A percentile compares a stretch with the other conserved stretches of the same genome.
phyloP scores from a whole-genome alignment of 2,329 filamentous ascomycete species.

The Zopfia rhizophila region DNA sequence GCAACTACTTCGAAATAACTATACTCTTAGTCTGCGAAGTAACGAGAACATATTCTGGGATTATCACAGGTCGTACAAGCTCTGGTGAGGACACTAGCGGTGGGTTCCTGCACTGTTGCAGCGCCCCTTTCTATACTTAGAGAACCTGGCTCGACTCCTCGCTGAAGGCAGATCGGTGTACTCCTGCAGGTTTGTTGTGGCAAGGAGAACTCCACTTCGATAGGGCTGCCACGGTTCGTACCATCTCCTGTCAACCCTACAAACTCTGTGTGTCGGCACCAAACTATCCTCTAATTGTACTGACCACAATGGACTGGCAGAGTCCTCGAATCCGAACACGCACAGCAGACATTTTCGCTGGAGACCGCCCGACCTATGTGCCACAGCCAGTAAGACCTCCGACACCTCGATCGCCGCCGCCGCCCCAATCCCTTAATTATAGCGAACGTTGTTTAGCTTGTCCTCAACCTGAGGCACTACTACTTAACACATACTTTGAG shows the following conservation, averaged over 20 bases:
- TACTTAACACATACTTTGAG: slow-evolving; percentile 32
- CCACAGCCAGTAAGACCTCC: slow-evolving; percentile 31
- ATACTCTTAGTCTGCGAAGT: slow-evolving; percentile 19
- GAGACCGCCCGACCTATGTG: slow-evolving; percentile 38
- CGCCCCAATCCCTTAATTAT: slow-evolving; percentile 27
- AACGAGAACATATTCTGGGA: slow-evolving; percentile 4
- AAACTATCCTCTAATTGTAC: slow-evolving; percentile 27
- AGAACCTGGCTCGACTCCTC: slow-evolving; percentile 35
- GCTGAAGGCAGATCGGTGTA: slow-evolving; percentile 40
- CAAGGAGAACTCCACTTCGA: slow-evolving; percentile 35
- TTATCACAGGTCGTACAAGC: slow-evolving; percentile 33
- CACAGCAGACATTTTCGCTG: slow-evolving; percentile 21
- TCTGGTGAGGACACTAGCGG: slow-evolving; percentile 20
- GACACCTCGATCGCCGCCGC: slow-evolving; percentile 19
- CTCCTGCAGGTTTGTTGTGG: slow-evolving; percentile 42
- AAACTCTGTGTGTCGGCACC: slow-evolving; percentile 26
- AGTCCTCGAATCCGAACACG: slow-evolving; percentile 31
- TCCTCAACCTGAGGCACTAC: slow-evolving; percentile 27
- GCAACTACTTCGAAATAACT: slow-evolving; percentile 7
- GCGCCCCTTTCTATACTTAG: slow-evolving; percentile 26
- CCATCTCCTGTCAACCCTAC: slow-evolving; percentile 37
- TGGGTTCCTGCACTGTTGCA: slow-evolving; percentile 34
- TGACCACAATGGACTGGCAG: slow-evolving; percentile 46
- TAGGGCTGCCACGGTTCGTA: slow-evolving; percentile 46
- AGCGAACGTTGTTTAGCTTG: slow-evolving; percentile 18